Evolutionary conservation across 1,284 basidiomycete genomes (phyloP), one percentile per base, ranked within the genome.

Genomic region (Fomitopsis pinicola): DNA sequence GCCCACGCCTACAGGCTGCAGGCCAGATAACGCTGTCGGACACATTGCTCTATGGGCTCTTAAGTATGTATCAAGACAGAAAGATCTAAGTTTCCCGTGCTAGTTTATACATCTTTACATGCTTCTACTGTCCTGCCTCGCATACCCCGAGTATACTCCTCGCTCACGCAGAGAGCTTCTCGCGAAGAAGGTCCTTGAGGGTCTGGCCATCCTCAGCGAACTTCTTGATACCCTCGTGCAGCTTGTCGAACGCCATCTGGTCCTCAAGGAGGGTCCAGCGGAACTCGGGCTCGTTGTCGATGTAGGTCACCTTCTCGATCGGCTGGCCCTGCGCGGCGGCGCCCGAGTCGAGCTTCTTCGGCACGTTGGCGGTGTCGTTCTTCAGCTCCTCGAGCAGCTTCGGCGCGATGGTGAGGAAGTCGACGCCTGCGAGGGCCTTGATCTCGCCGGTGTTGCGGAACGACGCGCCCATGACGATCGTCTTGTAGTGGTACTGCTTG

Each of bases 391-490:
- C 94, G 67, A 98, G 90, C 55, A 98, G 85, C 61, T 85, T 74
- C 65, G 97, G 97, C 15, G 96, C 82, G 73, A 98, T 98, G 72
- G 97, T 98, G 67, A 98, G 82, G 87, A 92, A 97, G 81, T 98
- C 97, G 68, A 96, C 92, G 71, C 97, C 97, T 64, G 96, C 95
- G 60, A 99, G 87, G 22, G 94, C 86, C 76, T 89, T 92, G 81
- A 99, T 98, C 82, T 98, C 97, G 71, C 93, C 92, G 62, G 93
- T 89, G 82, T 97, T 97, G 75, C 95, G 92, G 95, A 99, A 99
- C 59, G 95, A 97, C 65, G 97, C 97, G 76, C 97, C 97, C 97
- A 99, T 99, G 77, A 99, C 96, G 76, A 98, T 98, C 69, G 97
- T 99, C 74, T 96, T 95, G 88, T 98, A 98, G 66, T 87, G 86